Evolutionary conservation across 257 asterid species (phyloP).

Genomic region (Salvia miltiorrhiza): DNA sequence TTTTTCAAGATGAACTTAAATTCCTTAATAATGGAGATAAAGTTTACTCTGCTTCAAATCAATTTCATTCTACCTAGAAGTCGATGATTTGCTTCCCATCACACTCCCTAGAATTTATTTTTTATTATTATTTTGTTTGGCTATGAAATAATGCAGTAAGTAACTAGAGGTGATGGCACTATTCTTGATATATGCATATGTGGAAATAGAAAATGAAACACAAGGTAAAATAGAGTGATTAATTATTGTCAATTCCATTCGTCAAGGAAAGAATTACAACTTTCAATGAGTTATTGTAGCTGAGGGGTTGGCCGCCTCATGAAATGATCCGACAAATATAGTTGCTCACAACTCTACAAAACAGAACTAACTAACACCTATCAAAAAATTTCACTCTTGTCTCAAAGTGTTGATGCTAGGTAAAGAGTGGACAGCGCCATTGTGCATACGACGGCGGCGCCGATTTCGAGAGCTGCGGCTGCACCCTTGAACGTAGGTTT

Average conservation of each 20-base stretch:
- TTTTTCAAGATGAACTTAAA: too few species aligned
- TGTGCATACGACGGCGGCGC: constrained; percentile 1
- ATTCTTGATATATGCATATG: background rate
- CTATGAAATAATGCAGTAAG: too few species aligned
- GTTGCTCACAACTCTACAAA: background rate
- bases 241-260: constrained; percentile 6
- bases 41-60: too few species aligned
- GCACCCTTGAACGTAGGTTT: background rate
- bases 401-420: constrained; percentile 24
- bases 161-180: too few species aligned
- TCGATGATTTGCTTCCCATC: too few species aligned
- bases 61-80: too few species aligned
- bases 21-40: too few species aligned
- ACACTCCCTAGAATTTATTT: too few species aligned
- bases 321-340: background rate
- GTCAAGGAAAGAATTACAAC: constrained; percentile 12
- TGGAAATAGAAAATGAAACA: background rate
- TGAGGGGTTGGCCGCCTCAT: constrained; percentile 14
- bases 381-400: background rate
- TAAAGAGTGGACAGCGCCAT: constrained; percentile 17
- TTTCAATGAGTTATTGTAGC: constrained; percentile 12
- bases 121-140: background rate
- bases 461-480: constrained; percentile 8
- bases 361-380: background rate
- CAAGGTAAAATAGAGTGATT: background rate